A percentile compares a stretch with the other conserved stretches of the same genome.
Evolutionary conservation across 306 rosid species (phyloP).

Genomic region (Canavalia ensiformis): DNA sequence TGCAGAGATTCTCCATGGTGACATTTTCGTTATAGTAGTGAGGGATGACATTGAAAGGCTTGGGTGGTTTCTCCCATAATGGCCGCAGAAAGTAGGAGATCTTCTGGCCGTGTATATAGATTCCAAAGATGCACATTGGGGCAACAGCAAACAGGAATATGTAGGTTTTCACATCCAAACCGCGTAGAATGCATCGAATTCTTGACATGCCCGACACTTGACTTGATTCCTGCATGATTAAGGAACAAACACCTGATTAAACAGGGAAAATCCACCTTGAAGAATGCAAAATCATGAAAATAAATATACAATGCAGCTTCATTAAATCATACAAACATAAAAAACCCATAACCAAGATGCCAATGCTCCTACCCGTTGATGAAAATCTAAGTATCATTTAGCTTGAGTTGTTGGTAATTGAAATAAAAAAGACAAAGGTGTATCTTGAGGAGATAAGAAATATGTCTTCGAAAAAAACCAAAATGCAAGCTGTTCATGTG

Average conservation of each 20-base stretch:
- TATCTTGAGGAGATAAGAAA: conserved; percentile 28
- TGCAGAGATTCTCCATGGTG: conserved; percentile 88
- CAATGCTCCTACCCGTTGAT: not conserved
- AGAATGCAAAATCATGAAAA: conserved; percentile 25
- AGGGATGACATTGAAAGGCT: conserved; percentile 81
- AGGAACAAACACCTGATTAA: conserved; percentile 43
- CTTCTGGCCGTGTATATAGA: conserved; percentile 94
- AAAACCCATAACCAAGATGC: conserved; percentile 6
- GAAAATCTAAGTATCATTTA: not conserved
- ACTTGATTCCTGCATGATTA: conserved; percentile 77
- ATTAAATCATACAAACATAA: conserved; percentile 24
- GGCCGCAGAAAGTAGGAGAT: conserved; percentile 98
- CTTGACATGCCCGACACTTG: conserved; percentile 80
- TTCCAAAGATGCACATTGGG: conserved; percentile 77
- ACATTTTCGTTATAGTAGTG: conserved; percentile 93
- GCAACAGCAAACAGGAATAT: conserved; percentile 76
- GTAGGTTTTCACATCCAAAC: conserved; percentile 81
- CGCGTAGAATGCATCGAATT: conserved; percentile 91
- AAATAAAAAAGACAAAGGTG: conserved; percentile 15
- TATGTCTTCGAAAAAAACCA: not conserved
- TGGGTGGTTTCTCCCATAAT: conserved; percentile 94
- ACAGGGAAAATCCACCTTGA: conserved; percentile 7
- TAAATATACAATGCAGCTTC: conserved; percentile 18
- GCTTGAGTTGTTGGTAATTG: not conserved
- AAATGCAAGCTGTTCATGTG: conserved; percentile 28